Evolutionary conservation across 148 eudicot species (phyloP), one percentile per base, ranked within the genome.

Genomic region (Fagopyrum tataricum): DNA sequence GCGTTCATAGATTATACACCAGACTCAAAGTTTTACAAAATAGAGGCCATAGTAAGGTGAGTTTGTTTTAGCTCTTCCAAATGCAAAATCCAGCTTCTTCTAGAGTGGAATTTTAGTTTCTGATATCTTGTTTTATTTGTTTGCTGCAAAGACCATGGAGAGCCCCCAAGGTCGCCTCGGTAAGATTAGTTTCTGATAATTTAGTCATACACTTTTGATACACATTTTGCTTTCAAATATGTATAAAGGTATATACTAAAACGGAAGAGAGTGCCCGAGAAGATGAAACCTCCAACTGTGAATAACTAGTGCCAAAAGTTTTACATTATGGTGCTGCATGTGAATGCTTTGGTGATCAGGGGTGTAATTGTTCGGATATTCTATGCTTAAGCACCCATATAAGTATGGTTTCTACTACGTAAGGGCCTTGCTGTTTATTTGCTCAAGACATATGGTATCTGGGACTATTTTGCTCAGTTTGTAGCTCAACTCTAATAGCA

Each of bases 1-100:
- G 37, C 56, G 70, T 74, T 74, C 21, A 73, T 67, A 89, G 96
- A 85, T 71, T 84, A 84, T 78, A 20, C 82, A 21, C 93, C 97
- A 0, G 92, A 88, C 24, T 84, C 91, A 23, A 85, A 90, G 5
- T 92, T 90, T 75, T 92, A 90, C 96, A 92, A 92, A 82, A 79
- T 92, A 37, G 97, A 92, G 81, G 97, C 97, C 12, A 88, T 92
- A 70, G 75, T 92, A 66, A 91, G 96, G 96, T 90, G 48, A 64
- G 9, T 44, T 2, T 1, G 39, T 44, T 24, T 10, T 4, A 3
- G 23, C 15, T 59, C 39, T 49, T 49, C 15, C 55, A 13, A 17
- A 49, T 49, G 55, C 55, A 15, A 49, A 49, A 2, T 17, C 20
- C 18, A 49, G 55, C 55, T 49, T 15, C 55, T 49, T 49, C 13